Evolutionary conservation across 768 basidiomycete species (phyloP).

Genomic region (Leccinum longicurvipes): DNA sequence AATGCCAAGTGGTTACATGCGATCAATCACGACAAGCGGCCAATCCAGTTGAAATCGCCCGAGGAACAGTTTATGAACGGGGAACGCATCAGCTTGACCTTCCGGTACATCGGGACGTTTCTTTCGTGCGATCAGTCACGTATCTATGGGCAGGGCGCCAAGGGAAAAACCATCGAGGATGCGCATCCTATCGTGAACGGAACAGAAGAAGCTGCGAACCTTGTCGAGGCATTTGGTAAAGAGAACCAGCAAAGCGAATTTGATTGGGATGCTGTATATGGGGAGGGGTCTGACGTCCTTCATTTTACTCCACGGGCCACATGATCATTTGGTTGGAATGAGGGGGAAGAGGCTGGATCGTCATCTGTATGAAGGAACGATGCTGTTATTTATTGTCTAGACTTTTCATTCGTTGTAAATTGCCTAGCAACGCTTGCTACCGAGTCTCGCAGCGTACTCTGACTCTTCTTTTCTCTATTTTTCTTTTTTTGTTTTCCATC

Average conservation of each 20-base stretch:
- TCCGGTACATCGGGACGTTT: conserved; percentile 77
- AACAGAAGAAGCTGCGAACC: conserved; percentile 40
- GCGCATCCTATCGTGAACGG: conserved; percentile 56
- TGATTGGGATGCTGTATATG: conserved; percentile 66
- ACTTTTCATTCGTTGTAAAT: conserved; percentile 9
- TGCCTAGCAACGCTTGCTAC: conserved; percentile 25
- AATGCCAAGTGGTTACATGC: conserved; percentile 75
- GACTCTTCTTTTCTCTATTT: background rate
- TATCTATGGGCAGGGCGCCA: conserved; percentile 77
- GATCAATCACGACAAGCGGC: conserved; percentile 74
- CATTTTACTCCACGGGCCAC: conserved; percentile 40
- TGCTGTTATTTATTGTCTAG: conserved; percentile 22
- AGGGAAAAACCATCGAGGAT: conserved; percentile 52
- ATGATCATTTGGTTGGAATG: conserved; percentile 13
- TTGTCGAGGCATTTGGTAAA: conserved; percentile 65
- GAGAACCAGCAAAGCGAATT: conserved; percentile 72
- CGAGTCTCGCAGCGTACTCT: background rate
- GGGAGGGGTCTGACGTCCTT: conserved; percentile 66
- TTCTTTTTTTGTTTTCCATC: background rate
- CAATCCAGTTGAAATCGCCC: conserved; percentile 45
- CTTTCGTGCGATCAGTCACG: conserved; percentile 44
- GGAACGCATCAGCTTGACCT: conserved; percentile 76
- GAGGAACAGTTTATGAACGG: conserved; percentile 56
- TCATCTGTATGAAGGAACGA: conserved; percentile 19
- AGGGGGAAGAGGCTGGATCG: conserved; percentile 15